phyloP scores from a whole-genome alignment of 495 filamentous ascomycete species.

The Trichocladium uniseriatum region DNA sequence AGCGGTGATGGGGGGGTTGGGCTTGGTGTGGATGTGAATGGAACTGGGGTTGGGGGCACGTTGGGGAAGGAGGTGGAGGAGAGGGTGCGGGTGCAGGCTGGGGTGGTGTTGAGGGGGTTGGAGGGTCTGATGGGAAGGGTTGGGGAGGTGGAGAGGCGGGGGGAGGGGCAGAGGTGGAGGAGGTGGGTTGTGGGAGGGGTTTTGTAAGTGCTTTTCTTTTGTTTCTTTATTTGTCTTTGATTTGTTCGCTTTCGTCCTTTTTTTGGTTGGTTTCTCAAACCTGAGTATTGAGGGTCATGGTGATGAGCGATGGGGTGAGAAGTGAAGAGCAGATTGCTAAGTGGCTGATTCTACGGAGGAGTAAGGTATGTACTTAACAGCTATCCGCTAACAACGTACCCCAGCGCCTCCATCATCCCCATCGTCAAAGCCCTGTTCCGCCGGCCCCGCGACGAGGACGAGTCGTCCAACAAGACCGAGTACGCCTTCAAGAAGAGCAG shows the following conservation, averaged over 20 bases:
- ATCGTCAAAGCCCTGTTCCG: slow-evolving; percentile 35
- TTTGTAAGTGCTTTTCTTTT: slow-evolving; percentile 25
- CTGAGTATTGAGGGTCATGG: too few relatives aligned
- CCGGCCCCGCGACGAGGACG: slow-evolving; percentile 18
- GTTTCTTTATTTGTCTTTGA: background rate
- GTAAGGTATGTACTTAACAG: too few relatives aligned
- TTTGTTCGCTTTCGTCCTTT: background rate
- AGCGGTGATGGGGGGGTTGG: background rate
- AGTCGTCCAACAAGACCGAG: slow-evolving; percentile 34
- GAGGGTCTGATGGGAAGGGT: slow-evolving; percentile 24
- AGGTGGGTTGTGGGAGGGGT: slow-evolving; percentile 32
- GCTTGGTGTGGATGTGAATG: background rate
- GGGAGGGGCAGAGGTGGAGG: slow-evolving; percentile 34
- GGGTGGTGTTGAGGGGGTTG: slow-evolving; percentile 28
- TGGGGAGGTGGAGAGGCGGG: slow-evolving; percentile 20
- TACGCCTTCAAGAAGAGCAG: slow-evolving; percentile 38
- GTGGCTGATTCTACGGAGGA: too few relatives aligned
- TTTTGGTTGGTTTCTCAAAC: background rate
- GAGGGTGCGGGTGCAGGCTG: slow-evolving; percentile 27
- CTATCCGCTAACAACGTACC: background rate
- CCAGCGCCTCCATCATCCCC: slow-evolving; percentile 36
- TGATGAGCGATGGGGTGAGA: too few relatives aligned
- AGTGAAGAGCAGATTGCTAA: too few relatives aligned
- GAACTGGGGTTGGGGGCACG: too few relatives aligned
- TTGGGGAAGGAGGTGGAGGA: slow-evolving; percentile 16